Conservation (phyloP, 2,329 filamentous ascomycete genomes). For the Colletotrichum limetticola region DNA sequence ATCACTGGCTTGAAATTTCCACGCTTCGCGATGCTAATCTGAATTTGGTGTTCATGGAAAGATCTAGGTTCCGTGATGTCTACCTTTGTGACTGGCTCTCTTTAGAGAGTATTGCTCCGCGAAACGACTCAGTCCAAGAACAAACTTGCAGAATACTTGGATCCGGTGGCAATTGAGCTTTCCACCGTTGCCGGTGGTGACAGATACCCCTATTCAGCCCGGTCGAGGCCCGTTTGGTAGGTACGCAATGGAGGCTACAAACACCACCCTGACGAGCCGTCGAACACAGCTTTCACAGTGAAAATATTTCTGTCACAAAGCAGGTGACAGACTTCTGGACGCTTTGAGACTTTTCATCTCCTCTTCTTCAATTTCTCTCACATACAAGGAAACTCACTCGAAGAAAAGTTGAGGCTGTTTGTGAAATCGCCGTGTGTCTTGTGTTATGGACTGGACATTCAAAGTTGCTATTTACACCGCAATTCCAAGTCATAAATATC, state of each 20-base stretch:
- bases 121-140: neutral
- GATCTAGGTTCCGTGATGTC: neutral
- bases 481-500: too few relatives aligned
- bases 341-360: neutral
- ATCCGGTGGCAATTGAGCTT: neutral
- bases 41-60: neutral
- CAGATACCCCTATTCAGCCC: neutral
- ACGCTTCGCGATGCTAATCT: neutral
- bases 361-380: neutral
- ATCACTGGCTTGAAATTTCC: neutral
- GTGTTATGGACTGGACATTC: too few relatives aligned
- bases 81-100: neutral
- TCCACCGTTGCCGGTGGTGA: neutral
- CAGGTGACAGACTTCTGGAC: neutral
- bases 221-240: slow-evolving; percentile 6
- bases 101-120: neutral
- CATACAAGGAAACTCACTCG: too few relatives aligned
- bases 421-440: too few relatives aligned
- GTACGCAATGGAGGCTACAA: neutral
- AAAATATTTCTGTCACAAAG: neutral
- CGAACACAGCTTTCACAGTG: neutral
- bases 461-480: too few relatives aligned
- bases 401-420: too few relatives aligned
- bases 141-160: neutral
- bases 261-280: slow-evolving; percentile 5